A percentile compares a stretch with the other conserved stretches of the same genome.
These are phyloP conservation scores for Ampelomyces quisqualis DNA, from an alignment of 2,329 filamentous ascomycete genomes.

Conservation along the genomic window DNA sequence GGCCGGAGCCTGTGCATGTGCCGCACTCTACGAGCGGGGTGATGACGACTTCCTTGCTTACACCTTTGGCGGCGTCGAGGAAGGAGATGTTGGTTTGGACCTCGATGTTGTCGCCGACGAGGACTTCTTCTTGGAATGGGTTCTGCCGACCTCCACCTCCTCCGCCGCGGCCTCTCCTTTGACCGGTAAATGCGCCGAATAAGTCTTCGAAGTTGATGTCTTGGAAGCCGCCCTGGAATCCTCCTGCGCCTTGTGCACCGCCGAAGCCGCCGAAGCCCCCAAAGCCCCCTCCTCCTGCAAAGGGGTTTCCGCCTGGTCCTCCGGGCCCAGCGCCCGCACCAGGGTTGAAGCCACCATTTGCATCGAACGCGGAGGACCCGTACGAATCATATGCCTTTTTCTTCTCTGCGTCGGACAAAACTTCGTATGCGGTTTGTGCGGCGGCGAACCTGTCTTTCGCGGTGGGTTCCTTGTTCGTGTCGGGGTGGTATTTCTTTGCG, in stretches of 20 bases:
- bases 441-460: slow-evolving; percentile 95
- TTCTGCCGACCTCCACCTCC: slow-evolving; percentile 54
- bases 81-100: slow-evolving; percentile 92
- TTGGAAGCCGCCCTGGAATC: slow-evolving; percentile 72
- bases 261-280: slow-evolving; percentile 50
- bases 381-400: slow-evolving; percentile 89
- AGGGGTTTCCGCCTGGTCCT: slow-evolving; percentile 64
- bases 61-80: slow-evolving; percentile 92
- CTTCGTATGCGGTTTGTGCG: slow-evolving; percentile 89
- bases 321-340: slow-evolving; percentile 63
- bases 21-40: slow-evolving; percentile 78
- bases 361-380: slow-evolving; percentile 73
- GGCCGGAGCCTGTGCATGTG: slow-evolving; percentile 77
- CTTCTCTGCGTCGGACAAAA: slow-evolving; percentile 90
- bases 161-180: slow-evolving; percentile 49
- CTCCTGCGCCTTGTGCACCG: slow-evolving; percentile 54
- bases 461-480: slow-evolving; percentile 92
- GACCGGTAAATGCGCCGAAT: slow-evolving; percentile 80
- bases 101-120: slow-evolving; percentile 96
- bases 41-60: slow-evolving; percentile 82
- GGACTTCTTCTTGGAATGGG: slow-evolving; percentile 75
- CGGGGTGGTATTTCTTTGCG: slow-evolving; percentile 96
- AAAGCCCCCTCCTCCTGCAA: slow-evolving; percentile 53
- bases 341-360: slow-evolving; percentile 74
- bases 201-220: slow-evolving; percentile 97